Evolutionary conservation across 257 asterid genomes (phyloP).

Genomic region (Verbena officinalis): DNA sequence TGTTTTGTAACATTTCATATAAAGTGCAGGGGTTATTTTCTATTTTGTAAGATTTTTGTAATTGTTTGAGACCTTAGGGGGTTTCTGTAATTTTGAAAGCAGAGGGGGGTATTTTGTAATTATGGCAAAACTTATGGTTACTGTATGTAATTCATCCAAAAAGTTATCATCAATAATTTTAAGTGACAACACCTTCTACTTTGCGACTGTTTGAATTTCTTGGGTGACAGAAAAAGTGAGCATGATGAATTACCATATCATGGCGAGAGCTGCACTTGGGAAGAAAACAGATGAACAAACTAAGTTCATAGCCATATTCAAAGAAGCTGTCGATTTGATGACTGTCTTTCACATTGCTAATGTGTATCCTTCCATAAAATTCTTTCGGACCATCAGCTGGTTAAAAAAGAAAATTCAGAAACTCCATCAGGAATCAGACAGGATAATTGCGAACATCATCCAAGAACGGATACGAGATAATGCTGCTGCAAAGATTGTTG

Average conservation of each 20-base stretch:
- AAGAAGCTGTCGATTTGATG: constrained; percentile 1
- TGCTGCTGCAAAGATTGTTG: neutral
- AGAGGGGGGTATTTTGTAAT: no score
- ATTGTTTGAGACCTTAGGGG: no score
- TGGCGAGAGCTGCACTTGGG: constrained; percentile 43
- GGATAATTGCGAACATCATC: constrained; percentile 29
- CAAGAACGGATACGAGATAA: constrained; percentile 26
- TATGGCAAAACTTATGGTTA: no score
- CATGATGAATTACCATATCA: constrained; percentile 5
- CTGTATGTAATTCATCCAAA: no score
- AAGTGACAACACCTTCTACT: no score
- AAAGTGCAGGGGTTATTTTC: no score
- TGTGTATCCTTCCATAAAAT: constrained; percentile 31
- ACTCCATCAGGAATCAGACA: constrained; percentile 20
- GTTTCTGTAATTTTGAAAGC: no score
- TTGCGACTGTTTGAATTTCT: no score
- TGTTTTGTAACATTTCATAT: no score
- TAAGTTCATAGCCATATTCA: neutral
- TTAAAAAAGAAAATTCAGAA: constrained; percentile 28
- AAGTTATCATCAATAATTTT: no score
- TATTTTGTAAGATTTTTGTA: no score
- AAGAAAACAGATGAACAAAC: constrained; percentile 26
- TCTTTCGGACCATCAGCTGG: constrained; percentile 28
- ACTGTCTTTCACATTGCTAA: constrained; percentile 26
- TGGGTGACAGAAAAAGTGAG: constrained; percentile 22